Evolutionary conservation across 768 basidiomycete species (phyloP).

Genomic region (Boletus rubropictus): DNA sequence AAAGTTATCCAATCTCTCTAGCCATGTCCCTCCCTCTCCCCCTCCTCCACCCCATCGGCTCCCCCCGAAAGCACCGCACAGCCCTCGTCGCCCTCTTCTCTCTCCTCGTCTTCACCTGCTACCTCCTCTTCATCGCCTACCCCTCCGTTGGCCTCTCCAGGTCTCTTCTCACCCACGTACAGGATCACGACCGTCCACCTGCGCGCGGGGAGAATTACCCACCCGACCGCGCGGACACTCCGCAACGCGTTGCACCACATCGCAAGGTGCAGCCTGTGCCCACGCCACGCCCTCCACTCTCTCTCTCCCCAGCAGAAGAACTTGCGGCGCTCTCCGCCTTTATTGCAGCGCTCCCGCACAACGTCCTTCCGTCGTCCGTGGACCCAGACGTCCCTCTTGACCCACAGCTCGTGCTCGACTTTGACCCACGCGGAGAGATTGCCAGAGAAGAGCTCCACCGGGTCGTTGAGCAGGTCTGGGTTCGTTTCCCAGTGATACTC

Average conservation of each 20-base stretch:
- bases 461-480: slow-evolving; percentile 65
- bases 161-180: slow-evolving; percentile 25
- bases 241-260: slow-evolving; percentile 13
- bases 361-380: slow-evolving; percentile 61
- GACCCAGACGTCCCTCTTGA: slow-evolving; percentile 65
- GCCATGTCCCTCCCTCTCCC: slow-evolving; percentile 31
- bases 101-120: slow-evolving; percentile 47
- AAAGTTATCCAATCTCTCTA: accelerated
- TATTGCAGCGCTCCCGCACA: slow-evolving; percentile 66
- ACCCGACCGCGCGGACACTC: slow-evolving; percentile 20
- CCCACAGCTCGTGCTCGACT: slow-evolving; percentile 77
- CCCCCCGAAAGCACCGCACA: slow-evolving; percentile 37
- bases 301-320: slow-evolving; percentile 52
- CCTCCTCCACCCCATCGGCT: slow-evolving; percentile 19
- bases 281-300: slow-evolving; percentile 35
- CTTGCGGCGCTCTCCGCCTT: slow-evolving; percentile 72
- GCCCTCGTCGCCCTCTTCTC: slow-evolving; percentile 50
- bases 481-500: slow-evolving; percentile 66
- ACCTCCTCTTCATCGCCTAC: slow-evolving; percentile 49
- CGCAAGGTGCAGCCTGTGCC: slow-evolving; percentile 12
- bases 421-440: slow-evolving; percentile 63
- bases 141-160: slow-evolving; percentile 37
- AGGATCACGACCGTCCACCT: slow-evolving; percentile 5
- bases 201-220: slow-evolving; percentile 17
- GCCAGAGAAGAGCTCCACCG: slow-evolving; percentile 55